phyloP scores from a whole-genome alignment of 2,329 filamentous ascomycete genomes.

The Penicillium sp. region DNA sequence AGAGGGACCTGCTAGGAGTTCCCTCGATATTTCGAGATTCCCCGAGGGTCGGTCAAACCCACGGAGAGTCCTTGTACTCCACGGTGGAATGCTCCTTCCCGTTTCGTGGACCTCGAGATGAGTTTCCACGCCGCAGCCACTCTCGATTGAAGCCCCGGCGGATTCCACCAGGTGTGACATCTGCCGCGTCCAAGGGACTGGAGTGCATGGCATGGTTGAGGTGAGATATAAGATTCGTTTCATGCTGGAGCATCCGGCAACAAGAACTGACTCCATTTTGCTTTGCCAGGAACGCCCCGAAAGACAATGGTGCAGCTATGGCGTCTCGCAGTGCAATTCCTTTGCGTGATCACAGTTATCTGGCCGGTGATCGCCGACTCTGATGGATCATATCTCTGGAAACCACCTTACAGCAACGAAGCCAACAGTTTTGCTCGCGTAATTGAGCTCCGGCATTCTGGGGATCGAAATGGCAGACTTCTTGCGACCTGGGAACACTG shows the following conservation, averaged over 20 bases:
- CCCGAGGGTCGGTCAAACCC: neutral
- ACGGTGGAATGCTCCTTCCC: neutral
- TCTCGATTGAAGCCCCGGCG: neutral
- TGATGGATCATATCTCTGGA: neutral
- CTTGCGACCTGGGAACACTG: neutral
- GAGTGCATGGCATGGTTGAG: no score
- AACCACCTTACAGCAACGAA: neutral
- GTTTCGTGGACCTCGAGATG: neutral
- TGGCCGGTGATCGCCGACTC: neutral
- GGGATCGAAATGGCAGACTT: neutral
- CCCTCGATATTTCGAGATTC: no score
- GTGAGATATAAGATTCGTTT: no score
- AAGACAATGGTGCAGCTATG: neutral
- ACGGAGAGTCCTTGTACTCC: neutral
- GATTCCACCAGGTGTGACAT: neutral
- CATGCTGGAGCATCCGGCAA: no score
- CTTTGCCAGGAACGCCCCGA: no score
- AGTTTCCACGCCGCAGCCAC: neutral
- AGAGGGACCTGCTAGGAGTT: no score
- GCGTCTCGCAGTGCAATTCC: neutral
- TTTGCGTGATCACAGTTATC: neutral
- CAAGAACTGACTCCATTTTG: no score
- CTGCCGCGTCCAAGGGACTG: neutral
- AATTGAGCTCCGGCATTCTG: neutral
- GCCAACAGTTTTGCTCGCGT: neutral